Percentiles rank a stretch among this genome's conserved stretches.
phyloP scores from a whole-genome alignment of 371 early-diverging fungal species.

The Saksenaea vasiformis region DNA sequence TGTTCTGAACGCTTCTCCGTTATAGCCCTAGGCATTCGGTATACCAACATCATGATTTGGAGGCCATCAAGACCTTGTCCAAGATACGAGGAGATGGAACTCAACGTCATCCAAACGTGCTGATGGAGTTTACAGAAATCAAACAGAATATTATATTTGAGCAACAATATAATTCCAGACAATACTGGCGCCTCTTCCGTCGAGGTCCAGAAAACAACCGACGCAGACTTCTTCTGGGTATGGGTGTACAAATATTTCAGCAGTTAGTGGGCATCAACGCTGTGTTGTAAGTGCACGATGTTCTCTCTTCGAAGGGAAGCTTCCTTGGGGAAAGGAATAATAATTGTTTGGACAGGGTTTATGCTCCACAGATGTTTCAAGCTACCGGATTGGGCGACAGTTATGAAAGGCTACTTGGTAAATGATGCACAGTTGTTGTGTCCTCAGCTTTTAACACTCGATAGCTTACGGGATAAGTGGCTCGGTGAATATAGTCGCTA shows the following conservation, averaged over 20 bases:
- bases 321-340: too few species aligned
- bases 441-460: background rate
- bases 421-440: background rate
- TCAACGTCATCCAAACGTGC: constrained; percentile 32
- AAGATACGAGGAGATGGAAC: constrained; percentile 47
- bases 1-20: background rate
- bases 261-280: constrained; percentile 80
- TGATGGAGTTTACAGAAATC: constrained; percentile 73
- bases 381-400: constrained; percentile 59
- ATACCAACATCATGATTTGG: constrained; percentile 49
- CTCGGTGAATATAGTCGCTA: constrained; percentile 65
- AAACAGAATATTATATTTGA: constrained; percentile 74
- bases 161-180: constrained; percentile 59
- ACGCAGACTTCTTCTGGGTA: constrained; percentile 69
- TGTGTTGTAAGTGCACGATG: constrained; percentile 54
- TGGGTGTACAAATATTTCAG: constrained; percentile 72
- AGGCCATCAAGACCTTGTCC: constrained; percentile 58
- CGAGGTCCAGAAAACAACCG: constrained; percentile 51
- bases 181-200: constrained; percentile 66
- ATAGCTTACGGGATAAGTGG: constrained; percentile 73
- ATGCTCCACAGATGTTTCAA: constrained; percentile 70
- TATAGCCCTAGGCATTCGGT: constrained; percentile 69
- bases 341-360: constrained; percentile 37
- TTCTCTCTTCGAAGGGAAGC: background rate
- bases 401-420: constrained; percentile 54